A percentile compares a stretch with the other conserved stretches of the same genome.
Evolutionary conservation across 108 stramenopile species (phyloP).

Genomic region (Craspedostauros australis): DNA sequence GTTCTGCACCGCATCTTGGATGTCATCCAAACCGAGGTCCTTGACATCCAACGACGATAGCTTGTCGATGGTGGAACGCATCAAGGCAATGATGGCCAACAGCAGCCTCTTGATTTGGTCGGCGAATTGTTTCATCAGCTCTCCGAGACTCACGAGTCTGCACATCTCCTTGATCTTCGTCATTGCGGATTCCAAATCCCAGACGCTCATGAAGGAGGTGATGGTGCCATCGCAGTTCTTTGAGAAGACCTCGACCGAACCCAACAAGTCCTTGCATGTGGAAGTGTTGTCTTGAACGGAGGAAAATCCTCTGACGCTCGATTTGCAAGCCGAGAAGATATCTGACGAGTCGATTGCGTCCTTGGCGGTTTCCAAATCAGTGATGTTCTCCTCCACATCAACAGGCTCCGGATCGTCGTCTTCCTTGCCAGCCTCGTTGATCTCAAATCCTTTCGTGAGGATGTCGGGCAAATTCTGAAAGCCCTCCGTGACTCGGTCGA

Average conservation of each 20-base stretch:
- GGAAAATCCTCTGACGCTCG: constrained; percentile 15
- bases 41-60: constrained; percentile 1
- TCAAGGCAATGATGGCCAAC: constrained; percentile 7
- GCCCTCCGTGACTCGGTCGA: constrained; percentile 33
- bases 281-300: constrained; percentile 22
- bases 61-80: constrained; percentile 10
- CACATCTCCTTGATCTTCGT: constrained; percentile 37
- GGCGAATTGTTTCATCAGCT: constrained; percentile 35
- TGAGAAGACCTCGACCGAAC: constrained; percentile 8
- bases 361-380: constrained; percentile 13
- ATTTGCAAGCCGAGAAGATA: constrained; percentile 18
- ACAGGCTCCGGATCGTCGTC: constrained; percentile 6
- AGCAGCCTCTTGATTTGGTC: constrained; percentile 15
- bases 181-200: constrained; percentile 43
- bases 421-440: constrained; percentile 11
- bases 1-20: not conserved
- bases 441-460: constrained; percentile 15
- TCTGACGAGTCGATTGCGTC: constrained; percentile 29
- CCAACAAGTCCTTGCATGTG: constrained; percentile 33
- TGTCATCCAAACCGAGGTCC: not conserved
- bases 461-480: constrained; percentile 19
- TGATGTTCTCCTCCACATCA: constrained; percentile 15
- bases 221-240: constrained; percentile 12
- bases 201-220: constrained; percentile 16
- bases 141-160: constrained; percentile 27